phyloP scores from a whole-genome alignment of 345 rosid species.

The Cardiospermum halicacabum region DNA sequence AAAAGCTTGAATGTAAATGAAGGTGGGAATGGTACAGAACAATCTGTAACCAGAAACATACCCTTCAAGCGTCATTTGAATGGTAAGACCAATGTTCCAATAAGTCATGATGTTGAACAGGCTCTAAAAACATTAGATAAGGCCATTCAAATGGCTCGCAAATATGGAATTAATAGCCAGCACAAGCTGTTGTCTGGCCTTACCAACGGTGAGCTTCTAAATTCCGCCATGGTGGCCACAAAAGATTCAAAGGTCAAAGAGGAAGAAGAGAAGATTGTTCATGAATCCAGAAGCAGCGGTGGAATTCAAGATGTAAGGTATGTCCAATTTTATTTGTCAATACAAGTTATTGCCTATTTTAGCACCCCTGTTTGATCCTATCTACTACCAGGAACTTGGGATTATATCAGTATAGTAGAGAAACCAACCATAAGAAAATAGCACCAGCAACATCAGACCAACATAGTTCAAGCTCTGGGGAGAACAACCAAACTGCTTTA shows the following conservation, averaged over 20 bases:
- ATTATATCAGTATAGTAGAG: constrained; percentile 42
- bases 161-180: constrained; percentile 29
- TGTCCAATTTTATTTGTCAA: too few relatives aligned
- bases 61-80: constrained; percentile 17
- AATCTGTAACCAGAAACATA: constrained; percentile 10
- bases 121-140: constrained; percentile 75
- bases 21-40: constrained; percentile 5
- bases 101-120: constrained; percentile 63
- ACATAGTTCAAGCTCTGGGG: constrained; percentile 10
- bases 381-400: constrained; percentile 37
- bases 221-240: constrained; percentile 14
- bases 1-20: constrained; percentile 18
- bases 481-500: constrained; percentile 19
- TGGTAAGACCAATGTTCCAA: constrained; percentile 26
- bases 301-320: constrained; percentile 37
- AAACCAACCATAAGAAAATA: constrained; percentile 52
- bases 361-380: background rate
- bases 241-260: constrained; percentile 17
- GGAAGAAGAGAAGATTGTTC: constrained; percentile 32
- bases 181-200: constrained; percentile 22
- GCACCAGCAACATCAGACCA: constrained; percentile 50
- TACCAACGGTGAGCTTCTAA: constrained; percentile 29
- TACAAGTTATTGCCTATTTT: too few relatives aligned
- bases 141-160: constrained; percentile 50
- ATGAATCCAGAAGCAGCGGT: constrained; percentile 29